Evolutionary conservation across 2,329 filamentous ascomycete genomes (phyloP).

Genomic region (Basipetospora chlamydospora): DNA sequence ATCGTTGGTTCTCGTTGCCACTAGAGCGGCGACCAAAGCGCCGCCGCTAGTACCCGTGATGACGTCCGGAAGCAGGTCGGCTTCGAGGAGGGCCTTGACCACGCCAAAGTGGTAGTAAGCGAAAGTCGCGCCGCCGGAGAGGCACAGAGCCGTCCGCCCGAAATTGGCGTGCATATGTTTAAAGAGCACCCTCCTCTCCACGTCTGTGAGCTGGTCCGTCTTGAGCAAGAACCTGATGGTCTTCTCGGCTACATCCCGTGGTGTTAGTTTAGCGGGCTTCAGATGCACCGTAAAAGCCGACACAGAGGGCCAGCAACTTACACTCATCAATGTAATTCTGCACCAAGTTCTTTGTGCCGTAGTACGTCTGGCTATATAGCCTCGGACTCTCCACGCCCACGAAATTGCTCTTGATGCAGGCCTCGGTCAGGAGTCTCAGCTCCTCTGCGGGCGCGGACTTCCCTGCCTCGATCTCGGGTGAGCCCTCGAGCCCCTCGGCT

Average conservation of each 20-base stretch:
- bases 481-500: conserved; percentile 35
- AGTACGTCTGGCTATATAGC: conserved; percentile 95
- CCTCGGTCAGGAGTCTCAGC: conserved; percentile 63
- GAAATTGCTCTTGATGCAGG: conserved; percentile 96
- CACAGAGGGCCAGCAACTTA: conserved; percentile 18
- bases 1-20: conserved; percentile 81
- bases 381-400: conserved; percentile 85
- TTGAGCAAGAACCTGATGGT: conserved; percentile 52
- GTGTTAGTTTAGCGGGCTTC: conserved; percentile 5
- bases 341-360: conserved; percentile 88
- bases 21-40: conserved; percentile 72
- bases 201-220: conserved; percentile 50
- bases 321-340: conserved; percentile 82
- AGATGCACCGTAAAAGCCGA: not conserved
- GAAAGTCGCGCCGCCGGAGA: conserved; percentile 87
- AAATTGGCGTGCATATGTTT: conserved; percentile 84
- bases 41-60: conserved; percentile 95
- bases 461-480: conserved; percentile 19
- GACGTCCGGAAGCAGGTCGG: conserved; percentile 73
- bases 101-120: conserved; percentile 96
- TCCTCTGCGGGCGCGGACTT: conserved; percentile 48
- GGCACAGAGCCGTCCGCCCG: conserved; percentile 79
- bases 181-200: conserved; percentile 70
- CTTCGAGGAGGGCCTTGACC: conserved; percentile 75
- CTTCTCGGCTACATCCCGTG: conserved; percentile 37